Base-by-base conservation (phyloP, 2,329 filamentous ascomycete species). In the Penicillium sp. region DNA sequence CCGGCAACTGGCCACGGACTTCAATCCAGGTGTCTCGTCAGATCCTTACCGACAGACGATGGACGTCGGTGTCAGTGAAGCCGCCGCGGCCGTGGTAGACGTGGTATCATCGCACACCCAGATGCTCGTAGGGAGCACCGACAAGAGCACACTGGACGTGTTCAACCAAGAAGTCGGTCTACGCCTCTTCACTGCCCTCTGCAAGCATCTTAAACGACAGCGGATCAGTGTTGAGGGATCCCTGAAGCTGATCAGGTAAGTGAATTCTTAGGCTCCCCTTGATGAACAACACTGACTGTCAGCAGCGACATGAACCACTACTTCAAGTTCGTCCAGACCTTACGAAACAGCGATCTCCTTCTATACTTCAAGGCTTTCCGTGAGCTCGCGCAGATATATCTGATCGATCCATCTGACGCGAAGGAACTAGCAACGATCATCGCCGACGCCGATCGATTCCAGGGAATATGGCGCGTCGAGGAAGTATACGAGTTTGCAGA, bases 401-500 rank as follows among this genome's bases (percentile, higher is more conserved):
- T 98, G 35, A 94, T 98, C 47, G 88, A 91, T 48, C 78, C 85
- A 3, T 76, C 77, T 17, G 86, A 97, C 61, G 87, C 93, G 10
- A 94, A 94, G 64, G 93, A 97, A 64, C 84, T 98, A 75, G 93
- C 93, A 4, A 86, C 84, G 2, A 87, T 98, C 40, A 96, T 98
- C 60, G 90, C 93, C 0, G 93, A 98, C 61, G 82, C 80, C 1
- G 86, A 91, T 59, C 79, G 91, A 2, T 98, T 97, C 63, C 79
- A 86, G 17, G 93, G 93, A 9, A 86, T 98, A 33, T 96, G 97
- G 59, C 79, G 90, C 14, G 87, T 91, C 0, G 93, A 98, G 65
- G 93, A 98, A 71, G 93, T 97, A 3, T 95, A 95, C 58, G 91
- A 97, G 72, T 98, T 94, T 71, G 93, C 91, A 1, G 89, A 96